A percentile compares a stretch with the other conserved stretches of the same genome.
Evolutionary conservation across 345 rosid species (phyloP).

Genomic region (Gossypium ekmanianum): DNA sequence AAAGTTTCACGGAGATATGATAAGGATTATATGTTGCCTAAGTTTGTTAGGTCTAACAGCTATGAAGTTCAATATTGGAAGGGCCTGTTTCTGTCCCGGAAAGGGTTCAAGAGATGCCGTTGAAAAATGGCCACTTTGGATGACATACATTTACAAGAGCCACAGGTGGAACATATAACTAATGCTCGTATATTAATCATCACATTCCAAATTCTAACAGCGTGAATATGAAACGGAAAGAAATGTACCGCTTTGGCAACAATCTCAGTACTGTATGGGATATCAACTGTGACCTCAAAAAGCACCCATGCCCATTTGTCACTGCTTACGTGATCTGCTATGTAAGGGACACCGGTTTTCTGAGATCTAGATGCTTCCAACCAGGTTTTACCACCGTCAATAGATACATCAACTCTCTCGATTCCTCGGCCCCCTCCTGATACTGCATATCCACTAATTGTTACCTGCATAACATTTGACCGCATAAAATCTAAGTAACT

Average conservation of each 20-base stretch:
- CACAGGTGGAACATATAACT: not conserved
- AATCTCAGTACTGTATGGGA: conserved; percentile 49
- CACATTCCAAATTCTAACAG: not conserved
- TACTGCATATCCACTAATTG: conserved; percentile 73
- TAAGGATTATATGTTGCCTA: not conserved
- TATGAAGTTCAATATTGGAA: not conserved
- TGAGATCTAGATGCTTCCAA: conserved; percentile 78
- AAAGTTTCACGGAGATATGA: not conserved
- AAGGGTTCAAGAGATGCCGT: not conserved
- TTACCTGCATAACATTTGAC: conserved; percentile 43
- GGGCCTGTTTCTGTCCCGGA: not conserved
- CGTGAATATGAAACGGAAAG: not conserved
- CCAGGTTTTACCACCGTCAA: conserved; percentile 93
- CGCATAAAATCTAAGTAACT: conserved; percentile 9
- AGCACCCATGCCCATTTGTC: conserved; percentile 99
- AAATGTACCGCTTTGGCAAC: conserved; percentile 83
- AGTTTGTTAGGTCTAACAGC: not conserved
- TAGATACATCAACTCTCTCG: conserved; percentile 85
- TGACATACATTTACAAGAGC: not conserved
- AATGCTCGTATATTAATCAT: not conserved
- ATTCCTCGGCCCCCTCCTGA: conserved; percentile 99
- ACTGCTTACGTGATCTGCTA: conserved; percentile 52
- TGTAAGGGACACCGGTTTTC: conserved; percentile 50
- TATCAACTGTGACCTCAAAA: conserved; percentile 66
- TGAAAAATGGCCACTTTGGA: not conserved